A percentile compares a stretch with the other conserved stretches of the same genome.
phyloP scores from a whole-genome alignment of 2,329 filamentous ascomycete species.

The Emericellopsis cladophorae region DNA sequence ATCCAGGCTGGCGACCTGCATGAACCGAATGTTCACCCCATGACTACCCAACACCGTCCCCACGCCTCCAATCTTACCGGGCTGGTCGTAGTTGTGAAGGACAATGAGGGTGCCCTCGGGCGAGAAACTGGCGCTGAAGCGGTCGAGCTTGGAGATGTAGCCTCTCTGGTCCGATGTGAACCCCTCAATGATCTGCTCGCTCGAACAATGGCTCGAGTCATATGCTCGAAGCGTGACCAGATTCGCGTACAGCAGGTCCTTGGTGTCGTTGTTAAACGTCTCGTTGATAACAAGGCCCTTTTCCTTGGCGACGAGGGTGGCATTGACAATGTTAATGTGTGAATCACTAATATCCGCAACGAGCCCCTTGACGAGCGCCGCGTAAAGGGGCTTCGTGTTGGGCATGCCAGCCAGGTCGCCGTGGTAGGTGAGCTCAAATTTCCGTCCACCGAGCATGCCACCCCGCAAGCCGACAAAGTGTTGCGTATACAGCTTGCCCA shows the following conservation, averaged over 20 bases:
- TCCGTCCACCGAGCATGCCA: conserved; percentile 44
- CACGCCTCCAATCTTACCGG: conserved; percentile 72
- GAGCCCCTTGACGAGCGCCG: conserved; percentile 67
- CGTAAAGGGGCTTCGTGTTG: conserved; percentile 69
- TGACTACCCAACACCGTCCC: conserved; percentile 57
- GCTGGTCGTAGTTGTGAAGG: conserved; percentile 68
- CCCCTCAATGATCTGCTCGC: conserved; percentile 44
- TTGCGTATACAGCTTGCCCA: conserved; percentile 69
- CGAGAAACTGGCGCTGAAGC: conserved; percentile 61
- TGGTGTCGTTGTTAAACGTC: conserved; percentile 44
- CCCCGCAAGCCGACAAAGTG: conserved; percentile 42
- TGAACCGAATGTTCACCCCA: conserved; percentile 68
- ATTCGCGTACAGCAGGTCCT: conserved; percentile 53
- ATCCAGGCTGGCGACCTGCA: conserved; percentile 54
- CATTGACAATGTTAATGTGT: conserved; percentile 75
- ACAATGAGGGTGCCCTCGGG: conserved; percentile 66
- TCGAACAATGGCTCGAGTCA: conserved; percentile 13
- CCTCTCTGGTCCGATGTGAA: conserved; percentile 51
- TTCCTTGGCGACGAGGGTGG: conserved; percentile 60
- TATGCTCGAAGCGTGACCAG: conserved; percentile 56
- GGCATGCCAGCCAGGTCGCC: conserved; percentile 58
- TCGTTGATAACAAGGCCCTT: conserved; percentile 70
- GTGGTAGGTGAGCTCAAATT: conserved; percentile 67
- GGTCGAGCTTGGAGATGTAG: conserved; percentile 61
- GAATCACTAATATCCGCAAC: conserved; percentile 54